These are phyloP conservation scores for Malassezia furfur DNA, from an alignment of 1,284 basidiomycete species.

Conservation along the genomic window DNA sequence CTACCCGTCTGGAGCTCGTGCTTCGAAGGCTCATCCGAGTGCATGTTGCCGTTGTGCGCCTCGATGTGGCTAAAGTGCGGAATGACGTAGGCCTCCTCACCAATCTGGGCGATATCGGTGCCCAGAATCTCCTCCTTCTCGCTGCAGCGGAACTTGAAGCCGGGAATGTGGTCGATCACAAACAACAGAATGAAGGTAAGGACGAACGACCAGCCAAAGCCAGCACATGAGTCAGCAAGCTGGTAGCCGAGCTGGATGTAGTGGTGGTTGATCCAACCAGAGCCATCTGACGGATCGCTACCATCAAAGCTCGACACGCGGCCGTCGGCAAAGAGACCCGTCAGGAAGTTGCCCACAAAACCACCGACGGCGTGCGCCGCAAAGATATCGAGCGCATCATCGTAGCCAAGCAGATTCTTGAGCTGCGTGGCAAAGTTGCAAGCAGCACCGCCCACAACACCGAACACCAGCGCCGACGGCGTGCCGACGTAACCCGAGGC, in stretches of 20 bases:
- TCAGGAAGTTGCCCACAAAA: conserved; percentile 72
- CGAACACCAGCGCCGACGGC: conserved; percentile 38
- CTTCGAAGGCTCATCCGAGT: background rate
- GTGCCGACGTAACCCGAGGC: conserved; percentile 55
- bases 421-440: conserved; percentile 93
- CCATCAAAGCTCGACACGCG: conserved; percentile 79
- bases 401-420: conserved; percentile 56
- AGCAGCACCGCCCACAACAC: conserved; percentile 68
- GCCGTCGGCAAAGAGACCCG: conserved; percentile 75
- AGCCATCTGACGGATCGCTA: conserved; percentile 54
- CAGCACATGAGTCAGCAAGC: conserved; percentile 62
- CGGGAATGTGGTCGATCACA: conserved; percentile 85
- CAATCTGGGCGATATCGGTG: conserved; percentile 85
- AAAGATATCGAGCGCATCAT: conserved; percentile 59
- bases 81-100: conserved; percentile 54
- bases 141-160: conserved; percentile 63
- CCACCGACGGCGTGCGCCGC: conserved; percentile 83
- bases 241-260: conserved; percentile 67
- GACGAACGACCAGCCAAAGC: conserved; percentile 40
- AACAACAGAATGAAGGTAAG: conserved; percentile 65
- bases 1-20: background rate
- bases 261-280: conserved; percentile 80
- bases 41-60: background rate
- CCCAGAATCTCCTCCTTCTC: conserved; percentile 85
- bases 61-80: conserved; percentile 7